Base-by-base conservation (phyloP, 2,329 filamentous ascomycete genomes). In the Aspergillus proliferans region DNA sequence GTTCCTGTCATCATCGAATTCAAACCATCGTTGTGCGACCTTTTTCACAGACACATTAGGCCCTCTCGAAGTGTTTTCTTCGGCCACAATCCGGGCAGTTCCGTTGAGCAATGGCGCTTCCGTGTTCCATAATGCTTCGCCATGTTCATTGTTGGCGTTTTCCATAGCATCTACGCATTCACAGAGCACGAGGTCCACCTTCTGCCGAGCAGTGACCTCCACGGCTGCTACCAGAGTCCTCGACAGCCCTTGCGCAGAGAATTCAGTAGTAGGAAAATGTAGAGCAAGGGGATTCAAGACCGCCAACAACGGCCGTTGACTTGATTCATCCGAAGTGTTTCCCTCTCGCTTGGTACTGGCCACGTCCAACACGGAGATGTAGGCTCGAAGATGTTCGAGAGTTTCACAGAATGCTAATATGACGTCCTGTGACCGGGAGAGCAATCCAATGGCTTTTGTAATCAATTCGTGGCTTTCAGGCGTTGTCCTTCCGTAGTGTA, bases 351-450 rank as follows among this genome's bases (percentile, higher is more conserved):
- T 49, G 41, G 5, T 40, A 26, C 22, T 36, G 26, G 34, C 45
- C 10, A 41, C 38, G 22, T 15, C 42, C 30, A 81, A 78, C 46
- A 81, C 76, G 39, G 85, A 76, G 15, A 96, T 76, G 60, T 85
- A 88, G 33, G 88, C 88, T 47, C 88, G 84, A 6, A 95, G 79
- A 65, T 87, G 84, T 19, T 86, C 83, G 47, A 93, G 78, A 2
- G 86, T 88, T 0, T 88, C 83, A 47, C 83, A 80, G 69, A 94
- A 96, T 33, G 81, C 72, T 7, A 91, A 68, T 47, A 80, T 81
- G 53, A 94, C 78, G 58, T 84, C 82, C 26, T 82, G 80, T 6
- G 88, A 85, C 3, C 80, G 77, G 43, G 84, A 80, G 24, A 91
- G 75, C 53, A 88, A 79, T 47, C 83, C 78, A 12, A 95, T 79